phyloP scores from a whole-genome alignment of 2,329 filamentous ascomycete genomes.

The Hirsutella rhossiliensis region DNA sequence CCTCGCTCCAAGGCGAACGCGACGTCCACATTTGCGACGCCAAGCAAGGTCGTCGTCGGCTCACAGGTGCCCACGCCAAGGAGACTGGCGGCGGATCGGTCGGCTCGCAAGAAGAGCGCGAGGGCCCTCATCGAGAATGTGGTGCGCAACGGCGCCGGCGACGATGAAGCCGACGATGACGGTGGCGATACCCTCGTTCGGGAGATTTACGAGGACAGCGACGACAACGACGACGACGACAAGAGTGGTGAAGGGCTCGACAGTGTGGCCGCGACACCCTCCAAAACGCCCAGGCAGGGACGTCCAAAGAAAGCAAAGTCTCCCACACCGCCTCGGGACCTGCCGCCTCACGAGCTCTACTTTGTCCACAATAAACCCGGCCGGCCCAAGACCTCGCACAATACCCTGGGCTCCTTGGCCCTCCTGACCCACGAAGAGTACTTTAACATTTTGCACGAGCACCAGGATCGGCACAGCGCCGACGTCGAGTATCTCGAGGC shows the following conservation, averaged over 20 bases:
- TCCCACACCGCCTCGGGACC: conserved; percentile 67
- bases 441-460: conserved; percentile 52
- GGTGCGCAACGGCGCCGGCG: conserved; percentile 48
- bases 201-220: conserved; percentile 36
- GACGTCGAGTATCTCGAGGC: conserved; percentile 62
- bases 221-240: conserved; percentile 34
- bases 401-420: conserved; percentile 61
- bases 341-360: conserved; percentile 83
- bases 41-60: conserved; percentile 18
- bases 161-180: conserved; percentile 59
- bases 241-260: conserved; percentile 6
- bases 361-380: conserved; percentile 87
- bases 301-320: conserved; percentile 35
- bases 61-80: conserved; percentile 43
- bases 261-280: conserved; percentile 27
- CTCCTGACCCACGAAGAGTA: conserved; percentile 89
- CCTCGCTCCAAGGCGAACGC: conserved; percentile 24
- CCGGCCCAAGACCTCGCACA: conserved; percentile 72
- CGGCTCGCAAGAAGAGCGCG: conserved; percentile 76
- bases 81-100: conserved; percentile 65
- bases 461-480: conserved; percentile 54
- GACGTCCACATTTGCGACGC: conserved; percentile 23
- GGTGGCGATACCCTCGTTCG: conserved; percentile 7
- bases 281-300: conserved; percentile 24
- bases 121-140: conserved; percentile 62